Evolutionary conservation across 2,329 filamentous ascomycete genomes (phyloP).

Genomic region (Hirsutella minnesotensis): DNA sequence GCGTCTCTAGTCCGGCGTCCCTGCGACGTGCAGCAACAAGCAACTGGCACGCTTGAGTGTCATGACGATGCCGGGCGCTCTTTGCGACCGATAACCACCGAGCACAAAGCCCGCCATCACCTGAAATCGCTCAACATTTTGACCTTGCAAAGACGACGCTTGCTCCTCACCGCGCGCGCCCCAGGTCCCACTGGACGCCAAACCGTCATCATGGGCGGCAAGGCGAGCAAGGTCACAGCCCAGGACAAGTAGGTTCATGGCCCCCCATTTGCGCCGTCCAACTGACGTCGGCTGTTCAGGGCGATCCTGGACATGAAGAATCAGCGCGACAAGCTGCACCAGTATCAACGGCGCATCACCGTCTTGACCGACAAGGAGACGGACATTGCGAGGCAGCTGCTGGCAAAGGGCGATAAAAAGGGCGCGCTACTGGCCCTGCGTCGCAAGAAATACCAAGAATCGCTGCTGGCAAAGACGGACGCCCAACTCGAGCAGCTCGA

Average conservation of each 20-base stretch:
- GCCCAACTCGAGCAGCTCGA: conserved; percentile 89
- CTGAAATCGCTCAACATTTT: no score
- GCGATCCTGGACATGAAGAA: conserved; percentile 96
- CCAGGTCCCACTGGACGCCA: conserved; percentile 25
- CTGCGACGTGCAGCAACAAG: no score
- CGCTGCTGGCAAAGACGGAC: conserved; percentile 79
- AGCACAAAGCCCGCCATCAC: no score
- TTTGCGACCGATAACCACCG: no score
- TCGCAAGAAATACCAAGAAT: conserved; percentile 94
- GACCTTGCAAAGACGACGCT: no score
- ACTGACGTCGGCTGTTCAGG: conserved; percentile 32
- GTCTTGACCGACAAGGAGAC: conserved; percentile 80
- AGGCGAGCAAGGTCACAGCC: conserved; percentile 44
- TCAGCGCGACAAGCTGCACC: conserved; percentile 92
- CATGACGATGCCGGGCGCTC: no score
- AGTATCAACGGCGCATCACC: conserved; percentile 86
- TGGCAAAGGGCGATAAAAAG: conserved; percentile 66
- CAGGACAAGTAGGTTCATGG: conserved; percentile 66
- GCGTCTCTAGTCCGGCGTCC: no score
- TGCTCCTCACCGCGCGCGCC: no score
- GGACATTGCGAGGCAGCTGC: conserved; percentile 70
- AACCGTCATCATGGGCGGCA: conserved; percentile 37
- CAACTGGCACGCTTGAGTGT: no score
- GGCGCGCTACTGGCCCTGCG: conserved; percentile 79
- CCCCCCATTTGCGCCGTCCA: neutral